phyloP scores from a whole-genome alignment of 345 rosid species.

The Gossypium herbaceum region DNA sequence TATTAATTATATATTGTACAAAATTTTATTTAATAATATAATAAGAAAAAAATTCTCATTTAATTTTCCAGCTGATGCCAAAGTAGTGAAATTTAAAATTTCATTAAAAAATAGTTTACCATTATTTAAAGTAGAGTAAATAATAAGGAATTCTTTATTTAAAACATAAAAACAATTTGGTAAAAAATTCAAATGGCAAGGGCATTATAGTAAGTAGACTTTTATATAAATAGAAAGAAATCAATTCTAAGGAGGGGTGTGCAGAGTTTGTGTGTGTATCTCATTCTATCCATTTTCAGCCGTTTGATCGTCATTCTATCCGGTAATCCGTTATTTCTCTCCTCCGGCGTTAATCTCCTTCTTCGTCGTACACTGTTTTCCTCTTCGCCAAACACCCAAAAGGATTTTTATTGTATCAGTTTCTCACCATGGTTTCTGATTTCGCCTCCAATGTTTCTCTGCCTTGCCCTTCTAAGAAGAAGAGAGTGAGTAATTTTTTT shows the following conservation, averaged over 20 bases:
- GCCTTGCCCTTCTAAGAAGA: slow-evolving; percentile 27
- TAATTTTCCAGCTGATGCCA: too few species aligned
- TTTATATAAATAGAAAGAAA: background rate
- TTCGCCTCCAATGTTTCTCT: slow-evolving; percentile 24
- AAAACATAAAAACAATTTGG: background rate
- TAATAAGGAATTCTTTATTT: background rate
- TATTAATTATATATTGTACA: too few species aligned
- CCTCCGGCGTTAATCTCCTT: background rate
- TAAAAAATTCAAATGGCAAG: background rate
- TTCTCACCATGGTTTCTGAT: slow-evolving; percentile 36
- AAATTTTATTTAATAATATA: too few species aligned
- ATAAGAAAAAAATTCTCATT: too few species aligned
- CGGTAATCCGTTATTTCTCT: background rate
- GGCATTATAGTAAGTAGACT: background rate
- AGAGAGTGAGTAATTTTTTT: slow-evolving; percentile 18
- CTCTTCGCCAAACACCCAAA: too few species aligned
- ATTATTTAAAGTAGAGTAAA: background rate
- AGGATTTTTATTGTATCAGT: background rate
- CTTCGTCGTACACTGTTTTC: background rate
- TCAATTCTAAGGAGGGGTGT: background rate
- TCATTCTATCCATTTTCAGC: background rate
- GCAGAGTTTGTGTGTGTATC: background rate
- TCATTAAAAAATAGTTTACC: background rate
- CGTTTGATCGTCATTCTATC: background rate
- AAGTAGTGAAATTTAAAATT: background rate